Percentiles rank a stretch among this genome's conserved stretches.
Evolutionary conservation across 179 eudicot genomes (phyloP).

Genomic region (Carnegiea gigantea): DNA sequence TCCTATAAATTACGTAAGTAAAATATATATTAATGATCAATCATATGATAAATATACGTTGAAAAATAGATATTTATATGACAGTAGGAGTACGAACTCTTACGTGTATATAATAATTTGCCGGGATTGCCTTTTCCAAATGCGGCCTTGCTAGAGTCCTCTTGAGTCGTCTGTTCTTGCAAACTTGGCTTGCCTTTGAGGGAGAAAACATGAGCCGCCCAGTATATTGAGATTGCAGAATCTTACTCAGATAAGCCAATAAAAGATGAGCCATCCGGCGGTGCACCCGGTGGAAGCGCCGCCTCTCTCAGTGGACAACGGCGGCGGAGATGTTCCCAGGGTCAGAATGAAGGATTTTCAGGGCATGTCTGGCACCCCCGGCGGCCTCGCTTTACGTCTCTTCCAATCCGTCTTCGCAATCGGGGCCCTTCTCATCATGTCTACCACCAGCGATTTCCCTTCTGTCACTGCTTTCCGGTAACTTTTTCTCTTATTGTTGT

Average conservation of each 20-base stretch:
- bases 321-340: constrained; percentile 36
- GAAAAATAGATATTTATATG: too few relatives aligned
- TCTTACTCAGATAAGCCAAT: not conserved
- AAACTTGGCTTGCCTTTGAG: not conserved
- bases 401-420: constrained; percentile 55
- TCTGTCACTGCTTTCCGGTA: constrained; percentile 81
- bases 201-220: not conserved
- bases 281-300: constrained; percentile 78
- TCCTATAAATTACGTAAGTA: too few relatives aligned
- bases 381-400: constrained; percentile 55
- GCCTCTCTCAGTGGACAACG: constrained; percentile 38
- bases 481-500: not conserved
- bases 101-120: too few relatives aligned
- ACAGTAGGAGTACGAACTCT: too few relatives aligned
- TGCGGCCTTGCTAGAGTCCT: not conserved
- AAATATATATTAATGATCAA: too few relatives aligned
- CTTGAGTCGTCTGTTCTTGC: not conserved
- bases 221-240: not conserved
- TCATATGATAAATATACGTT: too few relatives aligned
- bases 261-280: constrained; percentile 61
- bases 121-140: not conserved
- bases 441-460: constrained; percentile 69
- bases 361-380: constrained; percentile 71
- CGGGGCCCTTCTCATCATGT: constrained; percentile 56
- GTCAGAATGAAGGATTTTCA: constrained; percentile 63